phyloP scores from a whole-genome alignment of 2,329 filamentous ascomycete species.

The Diaporthe ilicicola region DNA sequence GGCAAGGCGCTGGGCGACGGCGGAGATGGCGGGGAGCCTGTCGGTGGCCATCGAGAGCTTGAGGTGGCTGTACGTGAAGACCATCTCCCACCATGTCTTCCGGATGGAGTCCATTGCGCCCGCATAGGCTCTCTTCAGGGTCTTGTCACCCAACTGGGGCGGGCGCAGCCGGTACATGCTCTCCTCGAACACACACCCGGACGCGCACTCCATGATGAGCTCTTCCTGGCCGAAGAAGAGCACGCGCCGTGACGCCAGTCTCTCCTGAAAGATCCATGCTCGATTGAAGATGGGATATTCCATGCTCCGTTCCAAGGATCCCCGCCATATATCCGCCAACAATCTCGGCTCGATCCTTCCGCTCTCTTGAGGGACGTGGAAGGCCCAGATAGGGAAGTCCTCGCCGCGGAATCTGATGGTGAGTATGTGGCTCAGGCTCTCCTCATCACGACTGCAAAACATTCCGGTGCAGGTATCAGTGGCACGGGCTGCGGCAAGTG shows the following conservation, averaged over 20 bases:
- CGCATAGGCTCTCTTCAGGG: background rate
- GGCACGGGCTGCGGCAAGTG: background rate
- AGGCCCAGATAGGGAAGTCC: background rate
- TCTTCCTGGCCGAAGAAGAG: conserved; percentile 12
- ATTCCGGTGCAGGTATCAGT: background rate
- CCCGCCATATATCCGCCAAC: background rate
- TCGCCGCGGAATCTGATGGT: background rate
- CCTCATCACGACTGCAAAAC: background rate
- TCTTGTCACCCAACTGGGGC: background rate
- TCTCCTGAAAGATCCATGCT: conserved; percentile 20
- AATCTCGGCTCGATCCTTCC: background rate
- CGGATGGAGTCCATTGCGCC: background rate
- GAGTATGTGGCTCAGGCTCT: background rate
- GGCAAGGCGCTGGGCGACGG: background rate
- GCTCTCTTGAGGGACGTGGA: background rate
- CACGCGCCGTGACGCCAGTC: conserved; percentile 10
- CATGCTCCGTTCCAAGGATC: background rate
- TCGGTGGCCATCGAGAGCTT: background rate
- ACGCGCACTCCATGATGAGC: conserved; percentile 17
- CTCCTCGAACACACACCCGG: background rate
- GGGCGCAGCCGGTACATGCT: background rate
- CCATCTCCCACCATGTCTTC: background rate
- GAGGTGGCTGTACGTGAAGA: conserved; percentile 2
- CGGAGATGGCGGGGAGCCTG: conserved; percentile 6
- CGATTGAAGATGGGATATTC: background rate